Conservation (phyloP, 441 rosid species). For the Capsella rubella region DNA sequence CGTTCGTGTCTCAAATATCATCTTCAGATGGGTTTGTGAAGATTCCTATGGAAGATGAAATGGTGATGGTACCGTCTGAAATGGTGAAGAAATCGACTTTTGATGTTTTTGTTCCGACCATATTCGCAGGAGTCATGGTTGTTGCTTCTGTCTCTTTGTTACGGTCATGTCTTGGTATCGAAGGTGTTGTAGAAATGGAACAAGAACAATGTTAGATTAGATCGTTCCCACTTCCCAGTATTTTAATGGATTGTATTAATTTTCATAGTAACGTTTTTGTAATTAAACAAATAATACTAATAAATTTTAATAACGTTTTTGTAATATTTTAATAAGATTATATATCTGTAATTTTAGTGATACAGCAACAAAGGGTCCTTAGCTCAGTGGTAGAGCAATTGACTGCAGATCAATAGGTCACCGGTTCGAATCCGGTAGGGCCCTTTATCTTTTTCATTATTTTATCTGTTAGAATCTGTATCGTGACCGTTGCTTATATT, state of each 20-base stretch:
- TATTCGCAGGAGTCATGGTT: slow-evolving; percentile 54
- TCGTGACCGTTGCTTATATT: neutral
- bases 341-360: rapidly evolving
- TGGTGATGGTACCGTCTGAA: slow-evolving; percentile 47
- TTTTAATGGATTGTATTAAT: no score
- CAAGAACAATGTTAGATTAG: neutral
- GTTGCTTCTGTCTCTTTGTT: slow-evolving; percentile 49
- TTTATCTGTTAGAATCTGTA: neutral
- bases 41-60: slow-evolving; percentile 54
- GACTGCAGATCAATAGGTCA: slow-evolving; percentile 98
- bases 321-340: neutral
- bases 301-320: neutral
- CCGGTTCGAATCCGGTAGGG: slow-evolving; percentile 92
- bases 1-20: slow-evolving; percentile 49
- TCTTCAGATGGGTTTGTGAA: slow-evolving; percentile 38
- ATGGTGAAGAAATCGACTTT: slow-evolving; percentile 50
- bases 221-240: no score
- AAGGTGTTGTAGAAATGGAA: neutral
- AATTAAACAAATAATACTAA: no score
- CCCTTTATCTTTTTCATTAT: slow-evolving; percentile 41
- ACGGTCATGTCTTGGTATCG: slow-evolving; percentile 41
- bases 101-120: slow-evolving; percentile 52
- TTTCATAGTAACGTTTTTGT: no score
- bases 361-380: slow-evolving; percentile 54
- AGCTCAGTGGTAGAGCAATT: slow-evolving; percentile 99